Base-by-base conservation (phyloP, 1,284 basidiomycete species). In the Cutaneotrichosporon sp. region DNA sequence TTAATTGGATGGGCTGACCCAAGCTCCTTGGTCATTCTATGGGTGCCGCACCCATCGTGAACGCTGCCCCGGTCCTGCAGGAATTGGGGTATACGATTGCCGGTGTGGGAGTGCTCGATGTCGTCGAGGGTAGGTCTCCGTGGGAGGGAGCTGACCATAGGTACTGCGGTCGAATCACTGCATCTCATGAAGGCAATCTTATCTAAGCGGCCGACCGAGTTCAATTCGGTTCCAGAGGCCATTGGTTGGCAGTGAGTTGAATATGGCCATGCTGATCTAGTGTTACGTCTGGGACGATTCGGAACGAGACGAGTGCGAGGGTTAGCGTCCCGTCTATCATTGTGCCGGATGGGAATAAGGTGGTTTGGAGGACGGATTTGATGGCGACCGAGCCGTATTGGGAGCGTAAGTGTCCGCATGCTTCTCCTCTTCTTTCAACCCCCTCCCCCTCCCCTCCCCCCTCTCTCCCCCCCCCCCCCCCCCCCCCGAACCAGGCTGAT, bases 231-330 rank as follows among this genome's bases (percentile, higher is more conserved):
- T 8, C 89, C 94, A 74, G 89, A 90, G 50, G 94, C 90, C 1
- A 88, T 99, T 51, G 88, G 90, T 69, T 99, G 97, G 96, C 96
- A 99, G 91, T 96, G 80, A 73, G 92, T 36, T 86, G 60, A 31
- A 51, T 30, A 62, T 60, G 34, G 56, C 18, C 13, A 0, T 13
- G 22, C 61, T 63, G 26, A 61, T 51, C 31, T 70, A 93, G 91
- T 73, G 77, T 92, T 18, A 82, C 82, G 9, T 91, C 89, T 0
- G 87, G 88, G 64, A 88, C 90, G 0, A 89, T 97, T 69, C 87
- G 88, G 51, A 96, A 95, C 72, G 71, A 84, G 0, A 81, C 83
- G 11, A 95, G 92, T 0, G 93, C 93, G 0, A 85, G 92, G 13
- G 84, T 96, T 46, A 94, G 92, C 0, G 87, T 97, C 0, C 93